A percentile compares a stretch with the other conserved stretches of the same genome.
Conservation (phyloP, 2,329 filamentous ascomycete genomes). For the Neonectria neomacrospora region DNA sequence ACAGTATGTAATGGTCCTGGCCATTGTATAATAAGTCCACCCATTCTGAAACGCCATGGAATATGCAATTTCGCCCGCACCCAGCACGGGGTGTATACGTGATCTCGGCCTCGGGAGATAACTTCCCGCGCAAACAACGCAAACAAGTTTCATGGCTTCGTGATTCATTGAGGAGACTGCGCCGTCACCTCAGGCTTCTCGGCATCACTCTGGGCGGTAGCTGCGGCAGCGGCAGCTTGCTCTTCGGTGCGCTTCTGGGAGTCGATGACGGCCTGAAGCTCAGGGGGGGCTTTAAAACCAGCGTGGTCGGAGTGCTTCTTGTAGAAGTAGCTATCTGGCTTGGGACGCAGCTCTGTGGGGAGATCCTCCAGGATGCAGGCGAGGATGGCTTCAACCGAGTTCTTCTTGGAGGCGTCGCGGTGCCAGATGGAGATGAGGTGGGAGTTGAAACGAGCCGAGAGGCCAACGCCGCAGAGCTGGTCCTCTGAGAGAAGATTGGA, state of each 20-base stretch:
- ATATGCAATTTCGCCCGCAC: constrained; percentile 39
- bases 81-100: constrained; percentile 29
- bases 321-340: constrained; percentile 80
- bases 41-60: constrained; percentile 45
- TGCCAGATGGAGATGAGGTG: constrained; percentile 95
- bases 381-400: constrained; percentile 80
- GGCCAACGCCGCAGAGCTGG: constrained; percentile 89
- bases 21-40: constrained; percentile 26
- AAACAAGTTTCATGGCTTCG: constrained; percentile 22
- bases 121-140: constrained; percentile 32
- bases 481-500: constrained; percentile 65
- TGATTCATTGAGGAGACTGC: constrained; percentile 42
- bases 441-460: constrained; percentile 89
- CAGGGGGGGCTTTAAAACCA: constrained; percentile 76
- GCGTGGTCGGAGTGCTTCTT: constrained; percentile 91
- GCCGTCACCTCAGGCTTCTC: constrained; percentile 43
- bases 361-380: constrained; percentile 78
- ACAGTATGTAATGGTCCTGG: constrained; percentile 17
- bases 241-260: constrained; percentile 63
- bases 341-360: constrained; percentile 77
- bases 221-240: constrained; percentile 34
- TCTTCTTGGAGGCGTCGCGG: constrained; percentile 83
- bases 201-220: constrained; percentile 35
- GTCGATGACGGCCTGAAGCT: constrained; percentile 67
- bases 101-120: constrained; percentile 26